Conservation (phyloP, 1,284 basidiomycete species). For the Calocybe gambosa region DNA sequence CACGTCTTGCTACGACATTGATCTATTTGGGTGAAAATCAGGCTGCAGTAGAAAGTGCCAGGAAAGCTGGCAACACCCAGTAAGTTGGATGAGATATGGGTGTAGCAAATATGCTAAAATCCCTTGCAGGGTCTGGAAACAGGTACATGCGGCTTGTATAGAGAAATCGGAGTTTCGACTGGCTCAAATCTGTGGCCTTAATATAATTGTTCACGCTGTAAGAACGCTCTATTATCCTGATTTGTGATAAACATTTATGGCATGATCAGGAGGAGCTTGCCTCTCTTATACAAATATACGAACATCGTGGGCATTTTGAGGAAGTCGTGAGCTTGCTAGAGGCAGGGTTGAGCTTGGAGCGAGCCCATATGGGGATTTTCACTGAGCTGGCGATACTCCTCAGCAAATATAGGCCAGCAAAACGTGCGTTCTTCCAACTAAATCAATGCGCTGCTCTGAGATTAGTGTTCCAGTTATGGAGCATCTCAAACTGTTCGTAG, state of each 20-base stretch:
- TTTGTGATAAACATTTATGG: not conserved
- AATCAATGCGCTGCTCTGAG: not conserved
- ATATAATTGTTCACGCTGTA: conserved; percentile 89
- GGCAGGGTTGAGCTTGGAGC: conserved; percentile 91
- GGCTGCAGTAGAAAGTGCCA: conserved; percentile 94
- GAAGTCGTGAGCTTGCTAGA: conserved; percentile 91
- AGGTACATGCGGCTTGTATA: conserved; percentile 97
- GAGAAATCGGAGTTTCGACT: conserved; percentile 96
- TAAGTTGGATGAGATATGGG: conserved; percentile 31
- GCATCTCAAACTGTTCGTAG: conserved; percentile 96
- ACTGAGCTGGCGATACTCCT: conserved; percentile 93
- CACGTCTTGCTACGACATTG: conserved; percentile 93
- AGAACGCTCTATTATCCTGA: conserved; percentile 22
- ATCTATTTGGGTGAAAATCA: conserved; percentile 99
- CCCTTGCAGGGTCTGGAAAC: conserved; percentile 94
- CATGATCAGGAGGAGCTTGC: conserved; percentile 76
- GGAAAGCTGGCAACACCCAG: conserved; percentile 99
- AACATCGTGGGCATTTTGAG: conserved; percentile 90
- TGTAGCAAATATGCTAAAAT: conserved; percentile 10
- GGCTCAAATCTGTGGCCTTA: conserved; percentile 98
- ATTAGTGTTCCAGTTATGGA: conserved; percentile 74
- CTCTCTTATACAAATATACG: conserved; percentile 81
- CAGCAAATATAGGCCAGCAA: conserved; percentile 95
- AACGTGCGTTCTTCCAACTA: conserved; percentile 50
- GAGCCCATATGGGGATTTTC: conserved; percentile 94